Evolutionary conservation across 169 alveolate species (phyloP), one percentile per base, ranked within the genome.

Genomic region (Prorocentrum cordatum): DNA sequence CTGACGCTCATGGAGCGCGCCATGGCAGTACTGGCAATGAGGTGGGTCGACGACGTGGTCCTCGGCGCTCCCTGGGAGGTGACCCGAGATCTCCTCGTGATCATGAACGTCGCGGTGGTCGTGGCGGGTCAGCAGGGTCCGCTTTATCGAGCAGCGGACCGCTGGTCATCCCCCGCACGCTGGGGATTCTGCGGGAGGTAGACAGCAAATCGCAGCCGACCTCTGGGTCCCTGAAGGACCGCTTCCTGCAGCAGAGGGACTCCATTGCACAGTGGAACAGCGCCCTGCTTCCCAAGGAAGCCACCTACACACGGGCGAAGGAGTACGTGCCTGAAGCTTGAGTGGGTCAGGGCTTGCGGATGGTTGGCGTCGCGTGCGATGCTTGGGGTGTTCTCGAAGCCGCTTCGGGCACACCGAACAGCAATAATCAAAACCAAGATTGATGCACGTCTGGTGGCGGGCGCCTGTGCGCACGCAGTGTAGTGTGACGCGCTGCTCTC

Each of bases 21-120:
- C 10, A n/a, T 77, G 73, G 87, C 87, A 1, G 87, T 26, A 42
- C 50, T 77, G 59, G 54, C 87, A 1, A 54, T 62, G 50, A 58
- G 73, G 22, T 77, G 87, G 87, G 87, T 77, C 38, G 87, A 77
- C 39, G 87, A 77, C 38, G 87, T 77, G 58, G 62, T 77, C 24
- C 45, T 77, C 20, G 87, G 87, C 47, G 87, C 70, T 16, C 87
- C 87, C n/a, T 77, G 87, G 87, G 24, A 36, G 24, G 31, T 77
- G 32, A 58, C 75, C 14, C 32, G 35, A 33, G 87, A 77, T 5
- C 64, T 77, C 39, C 42, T 77, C 64, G 66, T 73, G 18, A 20
- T 73, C 42, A 58, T 77, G 87, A 14, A 3, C 29, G 62, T 59
- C 10, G 24, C n/a, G n/a, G 16, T 12, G 54, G 9, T 42, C n/a